These are phyloP conservation scores for Neurospora sp. DNA, from an alignment of 2,329 filamentous ascomycete species.

Conservation along the genomic window DNA sequence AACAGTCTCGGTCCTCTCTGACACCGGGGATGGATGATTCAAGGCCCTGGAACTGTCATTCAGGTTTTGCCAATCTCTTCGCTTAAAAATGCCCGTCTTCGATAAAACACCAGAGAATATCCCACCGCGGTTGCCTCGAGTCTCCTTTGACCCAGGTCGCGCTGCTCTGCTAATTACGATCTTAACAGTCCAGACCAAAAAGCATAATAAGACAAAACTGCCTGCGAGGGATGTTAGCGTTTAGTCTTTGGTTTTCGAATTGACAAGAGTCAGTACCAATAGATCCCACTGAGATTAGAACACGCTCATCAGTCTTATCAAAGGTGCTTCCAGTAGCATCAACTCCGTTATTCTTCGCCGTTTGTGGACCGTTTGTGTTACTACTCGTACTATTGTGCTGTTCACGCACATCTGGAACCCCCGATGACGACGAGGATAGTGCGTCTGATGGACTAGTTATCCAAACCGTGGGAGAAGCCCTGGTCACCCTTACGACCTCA, in stretches of 20 bases:
- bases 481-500: neutral
- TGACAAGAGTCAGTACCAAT: conserved; percentile 20
- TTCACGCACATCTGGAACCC: neutral
- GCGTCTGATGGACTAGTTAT: neutral
- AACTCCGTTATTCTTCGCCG: conserved; percentile 1
- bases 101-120: neutral
- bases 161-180: conserved; percentile 22
- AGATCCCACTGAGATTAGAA: conserved; percentile 24
- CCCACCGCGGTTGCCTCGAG: conserved; percentile 10
- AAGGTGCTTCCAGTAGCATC: conserved; percentile 9
- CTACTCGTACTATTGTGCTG: neutral
- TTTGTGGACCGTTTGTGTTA: neutral
- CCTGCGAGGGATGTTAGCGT: conserved; percentile 21
- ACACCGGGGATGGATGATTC: neutral
- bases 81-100: conserved; percentile 21
- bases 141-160: conserved; percentile 18
- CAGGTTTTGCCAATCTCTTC: conserved; percentile 22
- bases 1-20: neutral
- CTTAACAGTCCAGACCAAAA: conserved; percentile 35
- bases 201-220: conserved; percentile 33
- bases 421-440: neutral
- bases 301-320: conserved; percentile 20
- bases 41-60: conserved; percentile 11
- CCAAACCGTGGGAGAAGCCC: neutral
- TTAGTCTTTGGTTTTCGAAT: neutral